Base-by-base conservation (phyloP, 768 basidiomycete genomes). In the Mycena sanguinolenta region DNA sequence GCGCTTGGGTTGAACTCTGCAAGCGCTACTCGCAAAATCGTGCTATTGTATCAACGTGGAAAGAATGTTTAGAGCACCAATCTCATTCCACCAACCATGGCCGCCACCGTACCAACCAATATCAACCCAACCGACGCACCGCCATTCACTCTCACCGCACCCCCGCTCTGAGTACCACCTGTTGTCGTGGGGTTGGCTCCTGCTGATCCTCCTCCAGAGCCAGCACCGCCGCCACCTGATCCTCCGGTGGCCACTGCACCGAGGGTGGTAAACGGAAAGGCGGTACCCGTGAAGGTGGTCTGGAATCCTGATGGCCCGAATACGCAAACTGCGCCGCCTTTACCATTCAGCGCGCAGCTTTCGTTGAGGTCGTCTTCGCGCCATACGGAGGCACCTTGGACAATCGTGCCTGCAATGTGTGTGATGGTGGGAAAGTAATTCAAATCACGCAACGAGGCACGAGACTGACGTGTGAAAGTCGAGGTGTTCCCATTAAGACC, bases 321-420 rank as follows among this genome's bases (percentile, higher is more conserved):
- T 1, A 27, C n/a, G 46, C 67, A 68, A 44, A 62, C 14, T 46
- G 67, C 67, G 42, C 30, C 28, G 39, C 67, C 67, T 55, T 62
- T 68, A 10, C 67, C 67, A 55, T 68, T 54, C 67, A 68, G 55
- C 13, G 67, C 62, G 67, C 67, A 68, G 52, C 53, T 68, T 55
- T 68, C 67, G 19, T 68, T 59, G 27, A 68, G 13, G 4, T 17
- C 54, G 38, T 61, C 67, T 1, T 62, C 27, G 28, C 32, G 67
- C 67, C 67, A 68, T 39, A 68, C 67, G 28, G 67, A 57, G 38
- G 67, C 67, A 21, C 67, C 67, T 38, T 68, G 67, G 7, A 50
- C 67, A 54, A 68, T 46, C 17, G 67, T 57, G 23, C 38, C 67
- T 68, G 53, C 19, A 52, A 32, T 38, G 12, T 58, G 34, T 55